Evolutionary conservation across 805 yeast species (phyloP).

Genomic region (Metschnikowia aberdeeniae): DNA sequence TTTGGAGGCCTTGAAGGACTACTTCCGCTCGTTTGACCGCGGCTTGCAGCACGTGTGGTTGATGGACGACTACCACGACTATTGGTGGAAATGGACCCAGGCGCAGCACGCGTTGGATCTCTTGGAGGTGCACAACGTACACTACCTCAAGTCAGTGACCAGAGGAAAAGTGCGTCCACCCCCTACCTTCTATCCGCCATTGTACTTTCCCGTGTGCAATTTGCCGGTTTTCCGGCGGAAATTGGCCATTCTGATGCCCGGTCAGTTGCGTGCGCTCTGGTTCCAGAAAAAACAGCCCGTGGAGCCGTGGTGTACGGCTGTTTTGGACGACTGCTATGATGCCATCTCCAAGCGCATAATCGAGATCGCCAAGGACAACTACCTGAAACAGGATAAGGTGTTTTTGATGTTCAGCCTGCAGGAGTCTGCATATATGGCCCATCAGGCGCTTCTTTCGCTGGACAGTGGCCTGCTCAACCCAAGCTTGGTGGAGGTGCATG

Average conservation of each 20-base stretch:
- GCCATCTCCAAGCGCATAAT: constrained; percentile 5
- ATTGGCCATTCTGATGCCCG: constrained; percentile 25
- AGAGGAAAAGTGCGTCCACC: neutral
- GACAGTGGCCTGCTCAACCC: constrained; percentile 40
- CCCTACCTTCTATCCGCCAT: constrained; percentile 32
- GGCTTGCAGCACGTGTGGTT: constrained; percentile 59
- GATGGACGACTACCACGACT: constrained; percentile 31
- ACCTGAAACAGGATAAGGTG: constrained; percentile 37
- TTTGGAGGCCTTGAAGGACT: constrained; percentile 19
- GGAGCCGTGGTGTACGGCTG: constrained; percentile 28
- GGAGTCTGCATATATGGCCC: constrained; percentile 58
- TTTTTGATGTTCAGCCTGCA: constrained; percentile 61
- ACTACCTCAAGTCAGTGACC: constrained; percentile 1
- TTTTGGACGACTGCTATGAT: constrained; percentile 12
- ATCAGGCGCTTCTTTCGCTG: constrained; percentile 49
- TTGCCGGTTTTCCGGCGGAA: constrained; percentile 22
- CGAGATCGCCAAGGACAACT: constrained; percentile 17
- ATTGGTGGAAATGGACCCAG: constrained; percentile 17
- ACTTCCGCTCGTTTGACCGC: constrained; percentile 46
- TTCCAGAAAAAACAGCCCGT: constrained; percentile 21
- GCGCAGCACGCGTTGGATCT: constrained; percentile 25
- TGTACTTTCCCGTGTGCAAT: constrained; percentile 17
- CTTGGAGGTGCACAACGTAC: constrained; percentile 22
- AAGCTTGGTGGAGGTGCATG: constrained; percentile 51
- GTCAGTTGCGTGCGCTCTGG: constrained; percentile 23